Percentiles rank a stretch among this genome's conserved stretches.
These are phyloP conservation scores for Brassica carinata DNA, from an alignment of 345 rosid species.

Conservation along the genomic window DNA sequence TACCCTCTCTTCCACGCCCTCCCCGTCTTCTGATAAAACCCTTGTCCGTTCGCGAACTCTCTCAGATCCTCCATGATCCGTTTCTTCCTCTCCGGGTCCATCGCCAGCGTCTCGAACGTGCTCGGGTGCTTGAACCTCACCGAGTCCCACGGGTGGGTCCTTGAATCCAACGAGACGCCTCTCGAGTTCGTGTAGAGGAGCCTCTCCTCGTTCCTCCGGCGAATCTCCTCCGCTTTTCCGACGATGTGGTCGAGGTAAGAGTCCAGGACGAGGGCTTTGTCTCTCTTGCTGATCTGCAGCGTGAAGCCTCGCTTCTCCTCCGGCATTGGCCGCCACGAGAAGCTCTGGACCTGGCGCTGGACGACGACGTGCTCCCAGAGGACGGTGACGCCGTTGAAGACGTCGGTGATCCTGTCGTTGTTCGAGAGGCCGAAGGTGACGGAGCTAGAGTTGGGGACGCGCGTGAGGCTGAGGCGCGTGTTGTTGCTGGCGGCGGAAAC, in stretches of 20 bases:
- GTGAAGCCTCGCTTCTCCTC: constrained; percentile 94
- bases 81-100: constrained; percentile 70
- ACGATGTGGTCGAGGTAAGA: constrained; percentile 76
- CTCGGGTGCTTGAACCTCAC: constrained; percentile 95
- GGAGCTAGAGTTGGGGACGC: constrained; percentile 81
- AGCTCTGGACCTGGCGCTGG: constrained; percentile 71
- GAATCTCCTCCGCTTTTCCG: constrained; percentile 73
- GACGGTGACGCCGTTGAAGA: constrained; percentile 56
- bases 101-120: constrained; percentile 86
- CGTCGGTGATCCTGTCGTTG: constrained; percentile 77
- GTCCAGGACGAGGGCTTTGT: constrained; percentile 59
- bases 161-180: constrained; percentile 80
- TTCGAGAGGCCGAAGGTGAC: constrained; percentile 80
- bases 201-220: constrained; percentile 69
- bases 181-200: constrained; percentile 80
- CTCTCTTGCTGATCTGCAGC: constrained; percentile 63
- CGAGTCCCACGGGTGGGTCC: constrained; percentile 96
- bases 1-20: constrained; percentile 96
- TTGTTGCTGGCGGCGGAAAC: neutral
- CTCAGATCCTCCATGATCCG: constrained; percentile 72
- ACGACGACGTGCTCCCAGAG: constrained; percentile 90
- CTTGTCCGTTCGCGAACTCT: constrained; percentile 66
- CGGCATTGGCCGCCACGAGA: constrained; percentile 89
- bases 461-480: constrained; percentile 77
- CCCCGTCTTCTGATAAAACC: constrained; percentile 85